Conservation (phyloP, 805 yeast genomes). For the Kregervanrija delftensis region DNA sequence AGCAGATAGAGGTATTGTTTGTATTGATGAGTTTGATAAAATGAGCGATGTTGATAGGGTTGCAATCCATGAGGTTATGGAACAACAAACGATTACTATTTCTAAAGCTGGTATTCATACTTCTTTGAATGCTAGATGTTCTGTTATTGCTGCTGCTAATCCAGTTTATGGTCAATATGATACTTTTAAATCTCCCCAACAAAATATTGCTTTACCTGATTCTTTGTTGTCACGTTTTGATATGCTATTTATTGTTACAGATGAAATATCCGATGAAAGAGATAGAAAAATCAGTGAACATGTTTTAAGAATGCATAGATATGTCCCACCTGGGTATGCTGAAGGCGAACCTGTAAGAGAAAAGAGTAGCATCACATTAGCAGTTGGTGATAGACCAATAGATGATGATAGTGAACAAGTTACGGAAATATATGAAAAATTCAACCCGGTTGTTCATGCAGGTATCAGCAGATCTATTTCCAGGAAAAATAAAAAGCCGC, state of each 20-base stretch:
- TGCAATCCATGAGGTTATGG: conserved; percentile 99
- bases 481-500: conserved; percentile 30
- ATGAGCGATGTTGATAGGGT: conserved; percentile 97
- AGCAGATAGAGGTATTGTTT: conserved; percentile 94
- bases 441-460: conserved; percentile 65
- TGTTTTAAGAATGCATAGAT: conserved; percentile 89
- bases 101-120: conserved; percentile 98
- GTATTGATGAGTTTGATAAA: conserved; percentile 98
- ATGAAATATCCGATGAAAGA: conserved; percentile 78
- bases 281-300: conserved; percentile 91
- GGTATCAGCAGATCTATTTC: conserved; percentile 11
- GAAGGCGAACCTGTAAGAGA: conserved; percentile 96
- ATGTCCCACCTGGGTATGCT: conserved; percentile 74
- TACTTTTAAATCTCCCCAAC: conserved; percentile 91
- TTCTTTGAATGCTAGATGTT: conserved; percentile 91
- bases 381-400: conserved; percentile 65
- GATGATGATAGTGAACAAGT: conserved; percentile 38
- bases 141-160: conserved; percentile 96
- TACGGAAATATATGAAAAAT: conserved; percentile 75
- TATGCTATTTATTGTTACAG: conserved; percentile 90
- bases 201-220: conserved; percentile 94
- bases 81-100: conserved; percentile 96
- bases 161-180: conserved; percentile 97
- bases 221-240: conserved; percentile 95
- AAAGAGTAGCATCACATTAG: conserved; percentile 56